phyloP scores from a whole-genome alignment of 805 yeast species.

The Saccharomyces kudriavzevii region DNA sequence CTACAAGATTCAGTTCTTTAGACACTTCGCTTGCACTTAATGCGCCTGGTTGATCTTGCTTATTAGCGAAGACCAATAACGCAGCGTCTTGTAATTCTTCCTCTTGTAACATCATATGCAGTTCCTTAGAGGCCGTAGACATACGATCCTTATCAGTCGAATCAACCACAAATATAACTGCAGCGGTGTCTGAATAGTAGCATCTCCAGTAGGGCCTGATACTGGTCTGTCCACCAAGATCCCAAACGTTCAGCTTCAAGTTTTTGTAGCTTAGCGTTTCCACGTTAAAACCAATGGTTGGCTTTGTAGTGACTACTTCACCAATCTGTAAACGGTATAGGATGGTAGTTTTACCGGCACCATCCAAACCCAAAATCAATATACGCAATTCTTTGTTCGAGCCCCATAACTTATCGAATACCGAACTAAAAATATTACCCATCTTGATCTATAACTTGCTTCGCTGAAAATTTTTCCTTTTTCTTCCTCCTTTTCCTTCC shows the following conservation, averaged over 20 bases:
- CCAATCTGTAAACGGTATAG: conserved; percentile 82
- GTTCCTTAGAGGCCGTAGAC: conserved; percentile 74
- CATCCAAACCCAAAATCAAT: conserved; percentile 84
- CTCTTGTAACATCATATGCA: conserved; percentile 83
- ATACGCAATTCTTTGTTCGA: conserved; percentile 83
- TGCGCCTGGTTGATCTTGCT: conserved; percentile 94
- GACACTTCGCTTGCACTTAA: conserved; percentile 88
- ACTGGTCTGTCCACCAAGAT: conserved; percentile 92
- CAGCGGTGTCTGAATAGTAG: conserved; percentile 90
- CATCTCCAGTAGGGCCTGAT: conserved; percentile 97
- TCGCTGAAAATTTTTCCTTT: not conserved
- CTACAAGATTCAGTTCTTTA: conserved; percentile 72
- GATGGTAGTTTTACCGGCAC: conserved; percentile 96
- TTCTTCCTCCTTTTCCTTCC: not conserved
- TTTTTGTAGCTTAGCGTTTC: conserved; percentile 86
- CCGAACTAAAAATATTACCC: conserved; percentile 87
- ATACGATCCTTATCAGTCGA: conserved; percentile 92
- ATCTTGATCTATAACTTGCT: conserved; percentile 27
- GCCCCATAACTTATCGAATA: conserved; percentile 85
- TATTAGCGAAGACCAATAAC: conserved; percentile 85
- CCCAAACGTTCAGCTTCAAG: conserved; percentile 92
- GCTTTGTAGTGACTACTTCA: conserved; percentile 70
- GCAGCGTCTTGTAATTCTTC: conserved; percentile 88
- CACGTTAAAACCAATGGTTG: conserved; percentile 90
- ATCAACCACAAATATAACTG: conserved; percentile 91